Percentiles rank a stretch among this genome's conserved stretches.
Evolutionary conservation across 208 protist genomes (phyloP).

Genomic region (Naegleria lovaniensis): DNA sequence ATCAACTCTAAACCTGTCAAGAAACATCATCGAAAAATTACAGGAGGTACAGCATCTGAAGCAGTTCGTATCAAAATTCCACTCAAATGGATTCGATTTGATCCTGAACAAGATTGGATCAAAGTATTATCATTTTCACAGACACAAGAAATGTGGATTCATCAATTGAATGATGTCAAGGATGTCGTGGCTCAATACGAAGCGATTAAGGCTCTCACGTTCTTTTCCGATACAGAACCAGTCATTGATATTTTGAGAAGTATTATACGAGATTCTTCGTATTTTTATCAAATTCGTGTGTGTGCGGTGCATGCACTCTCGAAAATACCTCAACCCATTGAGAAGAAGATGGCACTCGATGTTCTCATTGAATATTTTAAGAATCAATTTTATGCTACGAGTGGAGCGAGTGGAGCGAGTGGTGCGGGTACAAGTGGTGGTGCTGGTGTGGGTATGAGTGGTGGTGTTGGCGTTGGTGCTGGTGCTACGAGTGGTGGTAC

Average conservation of each 20-base stretch:
- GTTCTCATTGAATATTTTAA: background rate
- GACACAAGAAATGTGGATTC: background rate
- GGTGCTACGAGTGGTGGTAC: no score
- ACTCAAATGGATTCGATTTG: conserved; percentile 22
- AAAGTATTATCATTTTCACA: background rate
- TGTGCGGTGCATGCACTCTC: background rate
- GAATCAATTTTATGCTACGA: background rate
- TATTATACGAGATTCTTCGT: background rate
- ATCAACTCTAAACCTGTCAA: background rate
- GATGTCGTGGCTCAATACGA: conserved; percentile 21
- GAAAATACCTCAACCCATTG: background rate
- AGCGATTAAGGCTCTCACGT: background rate
- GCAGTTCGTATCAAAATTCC: background rate
- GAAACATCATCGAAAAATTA: background rate
- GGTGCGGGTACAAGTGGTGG: no score
- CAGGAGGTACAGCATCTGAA: background rate
- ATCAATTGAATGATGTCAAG: conserved; percentile 17
- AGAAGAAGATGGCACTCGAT: background rate
- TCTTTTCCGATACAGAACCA: background rate
- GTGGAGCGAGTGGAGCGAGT: no score
- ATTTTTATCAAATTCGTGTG: conserved; percentile 3
- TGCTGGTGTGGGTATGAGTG: no score
- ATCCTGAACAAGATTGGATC: conserved; percentile 27
- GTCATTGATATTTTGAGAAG: background rate
- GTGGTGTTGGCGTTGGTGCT: no score